Base-by-base conservation (phyloP, 2,329 filamentous ascomycete species). In the Zarea fungicola region DNA sequence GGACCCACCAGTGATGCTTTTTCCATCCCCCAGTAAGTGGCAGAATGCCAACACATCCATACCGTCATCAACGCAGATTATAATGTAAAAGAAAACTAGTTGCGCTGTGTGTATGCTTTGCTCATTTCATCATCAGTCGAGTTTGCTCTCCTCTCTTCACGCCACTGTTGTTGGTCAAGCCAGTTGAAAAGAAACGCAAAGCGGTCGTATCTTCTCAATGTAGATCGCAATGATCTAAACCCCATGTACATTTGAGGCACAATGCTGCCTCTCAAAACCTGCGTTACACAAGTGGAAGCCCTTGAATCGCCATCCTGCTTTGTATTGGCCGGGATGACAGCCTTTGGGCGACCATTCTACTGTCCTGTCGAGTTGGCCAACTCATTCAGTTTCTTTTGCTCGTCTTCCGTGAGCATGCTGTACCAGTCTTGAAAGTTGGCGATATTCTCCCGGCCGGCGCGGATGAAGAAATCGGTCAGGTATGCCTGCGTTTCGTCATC, bases 401-500 rank as follows among this genome's bases (percentile, higher is more conserved):
- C 79, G 19, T 77, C 74, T 5, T 75, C 72, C n/a, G 67, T 73
- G 36, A 83, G 62, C 65, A 76, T 67, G 49, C 65, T 69, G 58
- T 78, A 82, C 77, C 78, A 81, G 14, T 74, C 66, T 58, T 75
- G 71, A 65, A 82, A 83, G 49, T 70, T 72, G 44, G 74, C 74
- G 37, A 75, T 66, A 55, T 82, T 77, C 51, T 81, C 78, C n/a
- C 68, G 71, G 10, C 74, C 77, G 9, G 76, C 77, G 11, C 65
- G 62, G 42, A 84, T 65, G 70, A 96, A 96, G 70, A 95, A 96
- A 13, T 91, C 82, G 1, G 82, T 77, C 40, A 97, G 73, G 65
- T 89, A 96, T 4, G 78, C 80, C 64, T 95, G 89, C 7, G 91
- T 96, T 74, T 96, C 90, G 62, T 96, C 89, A 62, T 97, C 92